Conservation (phyloP, 805 yeast species). For the Kurtzmaniella fragi region DNA sequence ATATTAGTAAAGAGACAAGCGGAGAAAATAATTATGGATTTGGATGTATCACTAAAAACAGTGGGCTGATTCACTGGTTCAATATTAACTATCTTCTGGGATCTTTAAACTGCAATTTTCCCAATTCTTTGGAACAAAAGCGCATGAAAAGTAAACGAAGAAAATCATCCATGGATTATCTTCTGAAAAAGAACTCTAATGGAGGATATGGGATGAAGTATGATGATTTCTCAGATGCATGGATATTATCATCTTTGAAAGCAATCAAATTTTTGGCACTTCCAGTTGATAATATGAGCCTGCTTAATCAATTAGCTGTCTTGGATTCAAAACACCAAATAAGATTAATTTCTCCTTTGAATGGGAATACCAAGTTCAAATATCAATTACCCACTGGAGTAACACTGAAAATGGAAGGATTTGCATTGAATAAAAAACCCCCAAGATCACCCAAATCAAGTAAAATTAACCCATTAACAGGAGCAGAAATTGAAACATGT, state of each 20-base stretch:
- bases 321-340: slow-evolving; percentile 26
- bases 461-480: slow-evolving; percentile 34
- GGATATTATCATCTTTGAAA: slow-evolving; percentile 42
- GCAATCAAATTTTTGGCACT: slow-evolving; percentile 23
- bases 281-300: slow-evolving; percentile 11
- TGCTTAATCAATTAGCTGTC: slow-evolving; percentile 27
- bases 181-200: slow-evolving; percentile 4
- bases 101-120: slow-evolving; percentile 23
- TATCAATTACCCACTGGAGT: slow-evolving; percentile 33
- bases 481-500: slow-evolving; percentile 56
- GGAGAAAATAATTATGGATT: slow-evolving; percentile 35
- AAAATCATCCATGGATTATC: background rate
- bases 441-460: background rate
- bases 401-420: background rate
- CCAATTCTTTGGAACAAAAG: slow-evolving; percentile 18
- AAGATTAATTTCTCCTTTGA: slow-evolving; percentile 30
- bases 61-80: slow-evolving; percentile 64
- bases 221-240: slow-evolving; percentile 28
- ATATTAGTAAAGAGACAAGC: slow-evolving; percentile 13
- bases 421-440: background rate
- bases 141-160: background rate
- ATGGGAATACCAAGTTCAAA: slow-evolving; percentile 33
- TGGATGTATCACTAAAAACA: slow-evolving; percentile 46
- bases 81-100: slow-evolving; percentile 38
- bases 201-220: slow-evolving; percentile 7